Evolutionary conservation across 2,329 filamentous ascomycete species (phyloP), one percentile per base, ranked within the genome.

Genomic region (Esteya vermicola): DNA sequence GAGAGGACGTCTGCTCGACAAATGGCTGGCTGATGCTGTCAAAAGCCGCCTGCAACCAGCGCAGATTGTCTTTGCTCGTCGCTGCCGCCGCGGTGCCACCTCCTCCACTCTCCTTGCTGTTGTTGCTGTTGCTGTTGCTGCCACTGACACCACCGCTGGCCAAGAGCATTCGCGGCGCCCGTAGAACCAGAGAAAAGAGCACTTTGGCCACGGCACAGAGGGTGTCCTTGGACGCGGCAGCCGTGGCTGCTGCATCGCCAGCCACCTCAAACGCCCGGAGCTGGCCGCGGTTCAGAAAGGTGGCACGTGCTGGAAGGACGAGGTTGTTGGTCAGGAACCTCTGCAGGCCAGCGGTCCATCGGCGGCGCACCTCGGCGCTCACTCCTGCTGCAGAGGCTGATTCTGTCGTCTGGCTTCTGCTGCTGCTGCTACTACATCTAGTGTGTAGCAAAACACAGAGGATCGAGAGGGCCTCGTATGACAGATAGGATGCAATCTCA

Each of bases 301-400:
- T 54, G 2, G 64, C 59, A 42, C 67, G 62, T 1, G 67, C 64
- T 1, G 71, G 70, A 2, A 70, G 58, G 34, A 74, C 62, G 41
- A 76, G 55, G 47, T 64, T 69, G 25, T 60, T 60, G 33, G 63
- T 62, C 48, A 75, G 56, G 36, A 75, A 69, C 3, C 52, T 58
- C 37, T 64, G 60, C 1, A 75, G 52, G 33, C 67, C 64, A 4
- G 51, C 50, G 2, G 55, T 52, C 72, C 72, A 76, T 4, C 51
- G 52, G 4, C 52, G 50, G 38, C 49, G 51, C 16, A 54, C 51
- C n/a, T 45, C 42, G 8, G 47, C 38, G 9, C 52, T 50, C n/a
- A 51, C 41, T 13, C 9, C 21, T 14, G 19, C 13, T 16, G 13
- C 6, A 19, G 30, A 16, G 4, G 9, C 7, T 6, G 30, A 18